Base-by-base conservation (phyloP, 202 grass and related monocot species). In the Alloteropsis angusta region DNA sequence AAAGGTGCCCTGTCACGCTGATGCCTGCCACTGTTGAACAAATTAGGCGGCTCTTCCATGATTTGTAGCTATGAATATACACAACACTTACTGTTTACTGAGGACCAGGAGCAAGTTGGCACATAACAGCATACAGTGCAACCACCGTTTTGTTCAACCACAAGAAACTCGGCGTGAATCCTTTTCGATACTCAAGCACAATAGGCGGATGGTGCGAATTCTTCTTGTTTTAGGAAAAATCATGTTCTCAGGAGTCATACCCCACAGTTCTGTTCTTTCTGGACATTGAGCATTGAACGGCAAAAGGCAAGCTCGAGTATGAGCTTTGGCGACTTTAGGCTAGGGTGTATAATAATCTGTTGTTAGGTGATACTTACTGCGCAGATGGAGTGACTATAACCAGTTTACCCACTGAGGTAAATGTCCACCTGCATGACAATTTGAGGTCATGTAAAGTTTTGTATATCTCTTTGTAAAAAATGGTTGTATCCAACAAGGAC, bases 41-140 rank as follows among this genome's bases (percentile, higher is more conserved):
- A 76, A 96, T 99, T 74, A 91, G 92, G 47, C 87, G 92, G 38
- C 90, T 99, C 52, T 99, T 96, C 72, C 92, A 99, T 68, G 96
- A 99, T 93, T 86, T 99, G 34, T 99, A 93, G 83, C 13, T 72
- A 30, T 56, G 28, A 59, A 57, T 74, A 46, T 19, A 62, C 44
- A 49, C 23, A 16, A 75, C 22, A 38, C n/a, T 62, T 60, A 17
- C 9, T 54, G 48, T 44, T 80, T 79, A 49, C 70, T 5, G 6
- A 78, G 63, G 48, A 59, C 19, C 0, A 59, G 18, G 25, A 62
- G 6, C 42, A 69, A 39, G 22, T 3, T 60, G 55, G 43, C 9
- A 59, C 16, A 62, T 7, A 56, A 8, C 60, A 18, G 16, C 32
- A 58, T 63, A 62, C 53, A 78, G 35, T 18, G 15, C 19, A 63